Conservation (phyloP, 495 filamentous ascomycete species). For the Lasiosphaeria miniovina region DNA sequence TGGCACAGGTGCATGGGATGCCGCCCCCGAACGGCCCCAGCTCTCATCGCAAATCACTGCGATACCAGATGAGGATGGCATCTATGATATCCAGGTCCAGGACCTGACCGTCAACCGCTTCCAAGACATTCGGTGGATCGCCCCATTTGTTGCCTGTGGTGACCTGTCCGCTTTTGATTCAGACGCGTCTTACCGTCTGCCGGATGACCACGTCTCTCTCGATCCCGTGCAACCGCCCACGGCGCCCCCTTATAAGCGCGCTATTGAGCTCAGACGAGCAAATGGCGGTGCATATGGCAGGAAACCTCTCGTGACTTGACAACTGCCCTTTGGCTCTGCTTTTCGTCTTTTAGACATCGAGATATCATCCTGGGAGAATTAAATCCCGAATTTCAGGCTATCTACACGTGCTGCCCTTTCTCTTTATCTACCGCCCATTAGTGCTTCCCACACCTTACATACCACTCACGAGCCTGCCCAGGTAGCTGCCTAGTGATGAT, state of each 20-base stretch:
- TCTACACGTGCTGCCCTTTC: too few species aligned
- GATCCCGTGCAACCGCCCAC: constrained; percentile 96
- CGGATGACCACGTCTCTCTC: constrained; percentile 68
- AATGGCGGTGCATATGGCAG: constrained; percentile 77
- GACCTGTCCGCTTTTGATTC: constrained; percentile 93
- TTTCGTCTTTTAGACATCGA: not conserved
- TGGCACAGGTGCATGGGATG: constrained; percentile 42
- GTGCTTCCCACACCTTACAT: not conserved
- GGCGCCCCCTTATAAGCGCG: constrained; percentile 88
- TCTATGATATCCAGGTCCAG: constrained; percentile 57
- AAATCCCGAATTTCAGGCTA: not conserved
- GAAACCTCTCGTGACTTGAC: constrained; percentile 47
- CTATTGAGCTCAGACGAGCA: constrained; percentile 77
- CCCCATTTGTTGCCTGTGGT: constrained; percentile 91
- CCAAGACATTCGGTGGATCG: constrained; percentile 69
- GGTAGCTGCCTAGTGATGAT: not conserved
- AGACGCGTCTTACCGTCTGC: constrained; percentile 87
- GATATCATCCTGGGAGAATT: not conserved
- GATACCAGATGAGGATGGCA: constrained; percentile 51
- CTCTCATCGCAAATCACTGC: not conserved
- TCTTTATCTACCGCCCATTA: not conserved
- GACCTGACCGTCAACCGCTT: constrained; percentile 38
- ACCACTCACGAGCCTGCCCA: not conserved
- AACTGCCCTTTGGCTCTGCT: constrained; percentile 1
- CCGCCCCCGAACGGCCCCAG: constrained; percentile 9